Conservation (phyloP, 2,329 filamentous ascomycete genomes). For the Alternaria sp. region DNA sequence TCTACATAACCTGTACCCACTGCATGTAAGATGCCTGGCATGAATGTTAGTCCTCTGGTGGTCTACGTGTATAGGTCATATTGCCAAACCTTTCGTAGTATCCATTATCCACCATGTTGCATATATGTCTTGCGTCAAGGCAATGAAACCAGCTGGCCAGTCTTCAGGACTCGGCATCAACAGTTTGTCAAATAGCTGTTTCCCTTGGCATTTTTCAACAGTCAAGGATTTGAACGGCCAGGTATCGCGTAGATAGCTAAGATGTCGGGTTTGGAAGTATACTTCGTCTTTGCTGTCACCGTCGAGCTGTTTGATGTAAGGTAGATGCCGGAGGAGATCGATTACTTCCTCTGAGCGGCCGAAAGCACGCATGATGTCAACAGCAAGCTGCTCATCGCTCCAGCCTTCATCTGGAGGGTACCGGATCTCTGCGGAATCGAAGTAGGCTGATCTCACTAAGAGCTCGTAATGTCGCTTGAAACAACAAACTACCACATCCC, state of each 20-base stretch:
- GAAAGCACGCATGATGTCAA: not conserved
- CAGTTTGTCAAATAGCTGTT: not conserved
- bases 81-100: conserved; percentile 9
- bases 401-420: too few species aligned
- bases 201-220: not conserved
- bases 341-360: conserved; percentile 17
- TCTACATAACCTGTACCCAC: too few species aligned
- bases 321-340: conserved; percentile 19
- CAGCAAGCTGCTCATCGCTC: too few species aligned
- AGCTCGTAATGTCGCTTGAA: too few species aligned
- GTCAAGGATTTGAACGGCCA: conserved; percentile 6
- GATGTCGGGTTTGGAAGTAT: conserved; percentile 9
- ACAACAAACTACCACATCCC: too few species aligned
- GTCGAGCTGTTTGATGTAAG: conserved; percentile 9
- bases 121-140: conserved; percentile 10
- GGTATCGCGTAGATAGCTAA: conserved; percentile 14
- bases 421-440: too few species aligned
- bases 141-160: conserved; percentile 9
- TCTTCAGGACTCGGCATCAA: conserved; percentile 10
- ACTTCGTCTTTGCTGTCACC: conserved; percentile 7
- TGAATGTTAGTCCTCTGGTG: too few species aligned
- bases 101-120: conserved; percentile 13
- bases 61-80: not conserved
- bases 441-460: too few species aligned
- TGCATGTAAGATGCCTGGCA: too few species aligned